A percentile compares a stretch with the other conserved stretches of the same genome.
phyloP scores from a whole-genome alignment of 306 rosid genomes.

The Macrotyloma uniflorum region DNA sequence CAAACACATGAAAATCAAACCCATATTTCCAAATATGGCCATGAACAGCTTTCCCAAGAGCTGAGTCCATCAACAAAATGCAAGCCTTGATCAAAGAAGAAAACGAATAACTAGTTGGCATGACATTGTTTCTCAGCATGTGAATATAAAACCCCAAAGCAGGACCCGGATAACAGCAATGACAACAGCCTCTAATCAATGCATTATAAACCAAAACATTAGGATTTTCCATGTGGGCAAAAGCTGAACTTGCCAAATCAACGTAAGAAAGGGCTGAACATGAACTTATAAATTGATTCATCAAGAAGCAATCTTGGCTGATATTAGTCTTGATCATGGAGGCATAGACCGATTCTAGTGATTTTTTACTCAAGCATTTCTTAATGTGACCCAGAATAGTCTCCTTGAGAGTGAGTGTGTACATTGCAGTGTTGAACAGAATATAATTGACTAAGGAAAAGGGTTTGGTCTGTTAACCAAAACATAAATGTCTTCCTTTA shows the following conservation, averaged over 20 bases:
- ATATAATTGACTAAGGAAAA: too few relatives aligned
- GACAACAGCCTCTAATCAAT: conserved; percentile 63
- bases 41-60: conserved; percentile 59
- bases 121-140: conserved; percentile 50
- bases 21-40: conserved; percentile 72
- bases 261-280: conserved; percentile 28
- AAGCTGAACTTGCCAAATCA: conserved; percentile 50
- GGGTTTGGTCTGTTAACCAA: too few relatives aligned
- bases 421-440: conserved; percentile 10
- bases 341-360: conserved; percentile 60
- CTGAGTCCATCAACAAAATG: conserved; percentile 39
- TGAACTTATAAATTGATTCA: conserved; percentile 52
- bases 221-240: conserved; percentile 55
- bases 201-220: conserved; percentile 71
- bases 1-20: conserved; percentile 60
- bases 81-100: conserved; percentile 70
- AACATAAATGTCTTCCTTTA: too few relatives aligned
- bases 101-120: conserved; percentile 73
- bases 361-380: conserved; percentile 40
- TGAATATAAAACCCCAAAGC: conserved; percentile 53
- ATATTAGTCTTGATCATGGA: conserved; percentile 60
- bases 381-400: conserved; percentile 46
- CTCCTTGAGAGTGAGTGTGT: conserved; percentile 37
- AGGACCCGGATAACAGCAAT: conserved; percentile 40
- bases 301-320: conserved; percentile 53